A percentile compares a stretch with the other conserved stretches of the same genome.
These are phyloP conservation scores for Fusarium kyushuense DNA, from an alignment of 2,329 filamentous ascomycete species.

Conservation along the genomic window DNA sequence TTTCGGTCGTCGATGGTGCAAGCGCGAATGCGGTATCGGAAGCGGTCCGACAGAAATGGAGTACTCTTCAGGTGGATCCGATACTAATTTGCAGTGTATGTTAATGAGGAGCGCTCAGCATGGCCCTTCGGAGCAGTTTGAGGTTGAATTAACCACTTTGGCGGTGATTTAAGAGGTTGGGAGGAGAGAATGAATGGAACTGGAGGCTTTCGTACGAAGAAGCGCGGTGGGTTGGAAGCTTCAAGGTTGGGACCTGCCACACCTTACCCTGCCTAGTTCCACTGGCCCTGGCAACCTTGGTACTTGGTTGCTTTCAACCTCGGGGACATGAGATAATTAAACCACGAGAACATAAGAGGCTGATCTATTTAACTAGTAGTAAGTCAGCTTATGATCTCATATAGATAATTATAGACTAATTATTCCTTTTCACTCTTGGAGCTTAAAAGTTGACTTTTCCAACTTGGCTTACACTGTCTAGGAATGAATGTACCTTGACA, in stretches of 20 bases:
- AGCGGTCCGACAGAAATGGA: constrained; percentile 11
- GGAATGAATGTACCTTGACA: not conserved
- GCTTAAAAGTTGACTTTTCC: not conserved
- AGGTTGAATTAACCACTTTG: constrained; percentile 29
- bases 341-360: not conserved
- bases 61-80: not conserved
- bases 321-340: not conserved
- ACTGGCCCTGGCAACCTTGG: not conserved
- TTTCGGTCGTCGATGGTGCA: constrained; percentile 1
- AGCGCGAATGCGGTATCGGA: not conserved
- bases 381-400: not conserved
- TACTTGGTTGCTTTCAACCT: not conserved
- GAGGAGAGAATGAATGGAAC: constrained; percentile 11
- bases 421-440: not conserved
- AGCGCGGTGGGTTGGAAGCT: constrained; percentile 23
- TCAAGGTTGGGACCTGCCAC: not conserved
- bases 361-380: not conserved
- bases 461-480: not conserved
- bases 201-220: not conserved
- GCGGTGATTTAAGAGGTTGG: constrained; percentile 44
- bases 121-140: constrained; percentile 21
- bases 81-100: constrained; percentile 6
- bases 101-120: constrained; percentile 26
- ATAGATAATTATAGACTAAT: not conserved
- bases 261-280: not conserved